Evolutionary conservation across 192 early-diverging fungal genomes (phyloP), one percentile per base, ranked within the genome.

Genomic region (Umbelopsis sp.): DNA sequence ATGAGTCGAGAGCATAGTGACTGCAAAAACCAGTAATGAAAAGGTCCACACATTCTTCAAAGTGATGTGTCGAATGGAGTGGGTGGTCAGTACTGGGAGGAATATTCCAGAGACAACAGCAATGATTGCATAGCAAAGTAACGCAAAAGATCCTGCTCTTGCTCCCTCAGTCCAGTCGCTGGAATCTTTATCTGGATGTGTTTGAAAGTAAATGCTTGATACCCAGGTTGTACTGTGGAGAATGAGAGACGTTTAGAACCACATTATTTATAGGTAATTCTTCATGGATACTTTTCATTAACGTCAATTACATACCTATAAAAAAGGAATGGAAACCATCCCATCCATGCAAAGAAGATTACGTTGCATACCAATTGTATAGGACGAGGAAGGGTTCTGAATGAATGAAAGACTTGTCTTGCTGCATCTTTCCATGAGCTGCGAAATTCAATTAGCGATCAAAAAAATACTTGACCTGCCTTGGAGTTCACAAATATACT

Each of bases 251-350:
- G 20, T 49, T n/a, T n/a, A 49, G 47, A 2, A 1, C 38, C 38
- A 41, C 1, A 26, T 56, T 34, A 43, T 67, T 0, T n/a, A 50
- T 7, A 68, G 3, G 14, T 1, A 47, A 17, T 21, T 24, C 22
- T 1, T 41, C 38, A 41, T 1, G 0, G 12, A 41, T 11, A 41
- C 8, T 11, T 38, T 38, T 8, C 16, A 34, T 3, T 10, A 17
- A 16, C 11, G 4, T 22, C 3, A 3, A 62, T 21, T 24, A 9
- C 65, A 4, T 82, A 90, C 86, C 86, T 83, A 77, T 96, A 97
- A 72, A 96, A 96, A 9, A 98, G 82, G 75, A 97, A 96, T 8
- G 96, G 94, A 72, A 98, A 98, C 93, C 96, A 96, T 14, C 93
- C 95, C 80, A 97, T 90, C 96, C 96, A 98, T 24, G 92, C 88